Evolutionary conservation across 2,329 filamentous ascomycete species (phyloP), one percentile per base, ranked within the genome.

Genomic region (Colletotrichum sp.): DNA sequence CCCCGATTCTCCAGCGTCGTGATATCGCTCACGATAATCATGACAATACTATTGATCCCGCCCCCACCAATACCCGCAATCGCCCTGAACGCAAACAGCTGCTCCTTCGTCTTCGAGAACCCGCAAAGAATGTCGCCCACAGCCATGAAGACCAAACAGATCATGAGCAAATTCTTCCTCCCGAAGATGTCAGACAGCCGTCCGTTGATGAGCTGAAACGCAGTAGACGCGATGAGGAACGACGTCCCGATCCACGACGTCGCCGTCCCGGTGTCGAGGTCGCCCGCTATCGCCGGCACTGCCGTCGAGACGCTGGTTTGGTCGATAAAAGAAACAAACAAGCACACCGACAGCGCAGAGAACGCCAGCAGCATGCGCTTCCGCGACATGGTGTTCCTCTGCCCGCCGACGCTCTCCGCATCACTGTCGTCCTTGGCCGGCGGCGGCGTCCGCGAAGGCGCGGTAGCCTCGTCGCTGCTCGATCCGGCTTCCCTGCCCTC

Each of bases 11-110:
- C 55, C 18, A 86, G 66, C 3, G 83, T 84, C 1, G 82, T 83
- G 18, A 85, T 82, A 62, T 86, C 85, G 34, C 81, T 84, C 9
- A 85, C 81, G 57, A 86, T 84, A 59, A 86, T 85, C 82, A 84
- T 84, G 59, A 81, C 82, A 15, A 83, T 78, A 24, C 80, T 82
- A 66, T 80, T 82, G 68, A 85, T 81, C 18, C 83, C 84, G 4
- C 84, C 85, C 10, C 81, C 82, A 1, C 83, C 84, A 26, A 86
- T 77, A 21, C 85, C 85, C 12, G 83, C 80, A 18, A 86, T 74
- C 6, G 80, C 81, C 6, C 85, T 80, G 65, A 83, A 85, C 1
- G 80, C 82, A 75, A 84, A 86, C n/a, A 86, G 78, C 78, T 81
- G 80, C 57, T 79, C 77, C 6, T 80, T 79, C 8, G 78, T 83